These are phyloP conservation scores for Plenodomus tracheiphilus DNA, from an alignment of 2,329 filamentous ascomycete species.

Conservation along the genomic window DNA sequence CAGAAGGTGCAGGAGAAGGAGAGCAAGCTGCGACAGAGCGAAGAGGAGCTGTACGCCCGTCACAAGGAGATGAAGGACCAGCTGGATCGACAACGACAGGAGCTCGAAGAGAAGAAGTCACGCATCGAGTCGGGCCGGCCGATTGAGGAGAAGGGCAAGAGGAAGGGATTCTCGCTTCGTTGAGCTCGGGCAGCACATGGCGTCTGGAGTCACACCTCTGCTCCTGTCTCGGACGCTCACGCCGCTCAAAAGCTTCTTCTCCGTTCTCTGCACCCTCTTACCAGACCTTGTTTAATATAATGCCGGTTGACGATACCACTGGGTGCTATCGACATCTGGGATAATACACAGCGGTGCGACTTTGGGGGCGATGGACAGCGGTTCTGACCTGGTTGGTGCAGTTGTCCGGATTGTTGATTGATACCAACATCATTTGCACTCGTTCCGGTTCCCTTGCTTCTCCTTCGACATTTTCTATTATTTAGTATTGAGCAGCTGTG, in stretches of 20 bases:
- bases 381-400: slow-evolving; percentile 38
- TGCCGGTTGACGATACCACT: slow-evolving; percentile 45
- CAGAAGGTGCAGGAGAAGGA: slow-evolving; percentile 99
- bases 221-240: slow-evolving; percentile 25
- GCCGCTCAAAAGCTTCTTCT: slow-evolving; percentile 36
- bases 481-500: slow-evolving; percentile 44
- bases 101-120: slow-evolving; percentile 98
- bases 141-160: slow-evolving; percentile 96
- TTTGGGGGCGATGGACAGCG: slow-evolving; percentile 33
- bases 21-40: slow-evolving; percentile 98
- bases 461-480: slow-evolving; percentile 40
- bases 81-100: slow-evolving; percentile 88
- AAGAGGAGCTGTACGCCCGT: slow-evolving; percentile 96
- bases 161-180: slow-evolving; percentile 98
- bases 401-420: slow-evolving; percentile 48
- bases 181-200: slow-evolving; percentile 51
- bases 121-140: slow-evolving; percentile 94
- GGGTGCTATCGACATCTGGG: slow-evolving; percentile 44
- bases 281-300: slow-evolving; percentile 47
- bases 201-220: slow-evolving; percentile 11
- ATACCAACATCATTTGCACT: slow-evolving; percentile 50
- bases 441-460: slow-evolving; percentile 40
- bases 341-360: slow-evolving; percentile 42
- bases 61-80: slow-evolving; percentile 99
- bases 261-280: slow-evolving; percentile 44